These are phyloP conservation scores for Naematelia encephala DNA, from an alignment of 768 basidiomycete species.

Conservation along the genomic window DNA sequence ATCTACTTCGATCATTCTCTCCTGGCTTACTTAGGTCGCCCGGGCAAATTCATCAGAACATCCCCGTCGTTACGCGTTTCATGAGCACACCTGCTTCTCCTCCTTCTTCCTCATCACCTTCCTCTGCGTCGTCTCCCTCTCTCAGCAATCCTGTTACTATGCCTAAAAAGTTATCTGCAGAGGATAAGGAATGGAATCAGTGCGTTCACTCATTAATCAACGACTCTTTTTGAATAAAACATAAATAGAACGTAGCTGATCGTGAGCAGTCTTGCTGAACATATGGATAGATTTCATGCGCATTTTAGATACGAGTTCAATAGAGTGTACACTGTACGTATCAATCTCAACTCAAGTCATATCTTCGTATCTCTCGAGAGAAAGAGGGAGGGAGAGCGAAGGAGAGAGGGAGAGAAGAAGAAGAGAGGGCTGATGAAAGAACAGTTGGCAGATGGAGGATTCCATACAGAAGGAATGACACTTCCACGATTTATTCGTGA, in stretches of 20 bases:
- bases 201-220: background rate
- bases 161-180: background rate
- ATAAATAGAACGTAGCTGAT: constrained; percentile 13
- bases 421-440: background rate
- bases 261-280: constrained; percentile 34
- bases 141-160: too few relatives aligned
- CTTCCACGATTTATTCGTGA: constrained; percentile 39
- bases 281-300: constrained; percentile 43
- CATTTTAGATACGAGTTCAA: constrained; percentile 45
- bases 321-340: constrained; percentile 39
- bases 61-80: too few relatives aligned
- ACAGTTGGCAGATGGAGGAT: constrained; percentile 38
- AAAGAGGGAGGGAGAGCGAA: background rate
- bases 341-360: background rate
- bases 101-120: too few relatives aligned
- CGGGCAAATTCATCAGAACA: too few relatives aligned
- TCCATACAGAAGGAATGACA: constrained; percentile 39
- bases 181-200: constrained; percentile 12
- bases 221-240: background rate
- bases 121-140: too few relatives aligned
- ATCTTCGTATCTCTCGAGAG: background rate
- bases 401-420: background rate
- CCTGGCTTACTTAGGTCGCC: background rate
- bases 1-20: background rate
- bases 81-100: too few relatives aligned